phyloP scores from a whole-genome alignment of 2,329 filamentous ascomycete species.

The Trichoderma semiorbis region DNA sequence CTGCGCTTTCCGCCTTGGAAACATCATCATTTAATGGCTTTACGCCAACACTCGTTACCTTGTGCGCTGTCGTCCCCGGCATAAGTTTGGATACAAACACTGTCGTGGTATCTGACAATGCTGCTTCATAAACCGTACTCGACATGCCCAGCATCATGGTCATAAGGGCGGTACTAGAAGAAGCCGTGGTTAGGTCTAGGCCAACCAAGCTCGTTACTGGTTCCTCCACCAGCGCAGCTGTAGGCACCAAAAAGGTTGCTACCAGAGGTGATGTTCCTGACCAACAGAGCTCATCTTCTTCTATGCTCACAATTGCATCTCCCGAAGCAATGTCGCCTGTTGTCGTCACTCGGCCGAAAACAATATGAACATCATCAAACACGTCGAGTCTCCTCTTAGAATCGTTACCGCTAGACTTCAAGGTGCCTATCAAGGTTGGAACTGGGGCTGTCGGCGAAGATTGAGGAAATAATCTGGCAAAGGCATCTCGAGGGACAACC shows the following conservation, averaged over 20 bases:
- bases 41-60: conserved; percentile 25
- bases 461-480: conserved; percentile 29
- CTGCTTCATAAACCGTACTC: conserved; percentile 33
- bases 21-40: conserved; percentile 23
- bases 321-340: conserved; percentile 23
- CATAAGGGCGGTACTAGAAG: conserved; percentile 26
- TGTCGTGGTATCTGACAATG: conserved; percentile 26
- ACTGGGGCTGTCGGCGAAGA: conserved; percentile 20
- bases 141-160: conserved; percentile 24
- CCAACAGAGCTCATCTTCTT: conserved; percentile 37
- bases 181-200: conserved; percentile 30
- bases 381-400: conserved; percentile 32
- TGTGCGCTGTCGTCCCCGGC: conserved; percentile 33
- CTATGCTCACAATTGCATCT: conserved; percentile 34
- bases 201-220: conserved; percentile 31
- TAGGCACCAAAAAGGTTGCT: conserved; percentile 40
- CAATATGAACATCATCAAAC: conserved; percentile 40
- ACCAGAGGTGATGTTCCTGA: conserved; percentile 37
- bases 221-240: conserved; percentile 34
- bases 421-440: conserved; percentile 31
- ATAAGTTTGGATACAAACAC: conserved; percentile 38
- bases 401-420: conserved; percentile 26
- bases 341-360: conserved; percentile 37
- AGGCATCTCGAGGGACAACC: conserved; percentile 30
- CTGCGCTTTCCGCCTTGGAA: conserved; percentile 23